These are phyloP conservation scores for Rossbeevera mucosa DNA, from an alignment of 768 basidiomycete species.

Conservation along the genomic window DNA sequence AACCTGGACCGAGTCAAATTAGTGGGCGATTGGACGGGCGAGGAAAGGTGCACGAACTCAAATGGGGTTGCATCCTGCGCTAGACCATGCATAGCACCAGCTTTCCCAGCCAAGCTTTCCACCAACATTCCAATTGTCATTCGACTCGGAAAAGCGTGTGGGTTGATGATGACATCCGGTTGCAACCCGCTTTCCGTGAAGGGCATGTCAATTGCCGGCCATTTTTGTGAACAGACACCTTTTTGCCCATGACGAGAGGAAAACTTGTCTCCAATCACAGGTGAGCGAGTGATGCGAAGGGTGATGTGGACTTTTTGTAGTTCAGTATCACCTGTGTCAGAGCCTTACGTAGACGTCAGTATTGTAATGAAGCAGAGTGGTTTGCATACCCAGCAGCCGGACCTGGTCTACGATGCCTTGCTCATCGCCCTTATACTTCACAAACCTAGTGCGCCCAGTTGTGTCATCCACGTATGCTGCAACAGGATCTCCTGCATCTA, in stretches of 20 bases:
- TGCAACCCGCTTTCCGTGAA: conserved; percentile 99
- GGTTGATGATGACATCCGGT: conserved; percentile 99
- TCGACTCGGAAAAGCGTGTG: conserved; percentile 97
- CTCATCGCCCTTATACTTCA: conserved; percentile 98
- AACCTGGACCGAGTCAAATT: conserved; percentile 49
- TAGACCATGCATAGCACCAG: conserved; percentile 96
- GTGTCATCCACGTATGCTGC: conserved; percentile 87
- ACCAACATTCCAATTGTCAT: conserved; percentile 99
- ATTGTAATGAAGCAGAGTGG: neutral
- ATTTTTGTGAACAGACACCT: conserved; percentile 99
- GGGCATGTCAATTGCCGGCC: conserved; percentile 97
- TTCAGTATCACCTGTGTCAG: conserved; percentile 82
- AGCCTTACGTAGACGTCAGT: conserved; percentile 45
- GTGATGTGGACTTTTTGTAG: conserved; percentile 92
- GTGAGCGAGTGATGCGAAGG: conserved; percentile 86
- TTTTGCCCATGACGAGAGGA: conserved; percentile 99
- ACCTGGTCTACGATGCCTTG: conserved; percentile 85
- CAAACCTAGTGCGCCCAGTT: conserved; percentile 72
- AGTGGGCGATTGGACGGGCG: conserved; percentile 4
- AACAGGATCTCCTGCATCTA: conserved; percentile 73
- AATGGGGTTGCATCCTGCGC: conserved; percentile 99
- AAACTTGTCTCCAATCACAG: conserved; percentile 99
- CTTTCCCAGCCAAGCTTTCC: conserved; percentile 99
- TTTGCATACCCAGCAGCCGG: conserved; percentile 70
- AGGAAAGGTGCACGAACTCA: conserved; percentile 53